Evolutionary conservation across 108 stramenopile genomes (phyloP), one percentile per base, ranked within the genome.

Genomic region (Fragilaria radians): DNA sequence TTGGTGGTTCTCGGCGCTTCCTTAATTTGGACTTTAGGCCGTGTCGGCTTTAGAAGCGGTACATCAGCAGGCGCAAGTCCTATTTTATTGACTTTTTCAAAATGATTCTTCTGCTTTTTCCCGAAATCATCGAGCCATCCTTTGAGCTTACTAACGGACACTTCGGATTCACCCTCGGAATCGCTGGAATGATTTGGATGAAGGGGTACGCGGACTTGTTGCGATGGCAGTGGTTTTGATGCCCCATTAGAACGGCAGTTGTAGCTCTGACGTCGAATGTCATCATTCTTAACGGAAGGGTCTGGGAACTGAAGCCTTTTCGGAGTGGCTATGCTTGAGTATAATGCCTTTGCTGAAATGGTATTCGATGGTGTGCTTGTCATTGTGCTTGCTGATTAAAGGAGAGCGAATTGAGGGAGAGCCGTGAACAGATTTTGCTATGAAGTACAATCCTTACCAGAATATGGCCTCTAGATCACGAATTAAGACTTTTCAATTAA

Each of bases 41-140:
- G 69, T 25, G 58, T 33, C 1, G 67, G 45, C 28, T 46, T 63
- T 14, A 30, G 3, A 3, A 60, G 11, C 24, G 58, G 27, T 28
- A 42, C 45, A 23, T 22, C 22, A 28, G 47, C 67, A 21, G 52
- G 30, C 9, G 7, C 7, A 0, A 32, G 24, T n/a, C 50, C 54
- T 4, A 26, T 27, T 22, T 33, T 48, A 34, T 55, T 63, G 3
- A 36, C 42, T 26, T 51, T 57, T 28, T 64, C 33, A n/a, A 30
- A 65, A 33, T 71, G 70, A 14, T 72, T 27, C 31, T 56, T 46
- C 32, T 77, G 68, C 36, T 81, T 52, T 42, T 81, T 59, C 23
- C 62, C 76, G 71, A 77, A 81, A 21, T 67, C 66, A 28, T 74
- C 57, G 42, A 81, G 63, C 72, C 70, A 71, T 32, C 68, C 68